Evolutionary conservation across 495 filamentous ascomycete genomes (phyloP), one percentile per base, ranked within the genome.

Genomic region (Penicillium bovifimosum): DNA sequence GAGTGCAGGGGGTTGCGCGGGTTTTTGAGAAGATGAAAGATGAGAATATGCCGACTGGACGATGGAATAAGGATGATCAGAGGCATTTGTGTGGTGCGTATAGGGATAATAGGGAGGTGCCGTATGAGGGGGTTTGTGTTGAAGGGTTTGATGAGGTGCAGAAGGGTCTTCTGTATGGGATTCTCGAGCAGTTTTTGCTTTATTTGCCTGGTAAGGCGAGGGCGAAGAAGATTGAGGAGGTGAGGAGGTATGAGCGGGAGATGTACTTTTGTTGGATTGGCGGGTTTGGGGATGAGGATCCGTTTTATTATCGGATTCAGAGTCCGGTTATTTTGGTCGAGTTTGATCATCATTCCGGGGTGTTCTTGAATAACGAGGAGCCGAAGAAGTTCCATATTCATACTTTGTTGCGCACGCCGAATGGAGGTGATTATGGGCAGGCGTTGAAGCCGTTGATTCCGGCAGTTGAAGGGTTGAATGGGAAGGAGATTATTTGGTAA

Each of bases 221-320:
- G 6, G 62, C 72, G 42, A 48, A 80, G 16, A 73, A 80, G 40
- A 55, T 88, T 20, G 66, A 66, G 14, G 73, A 83, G 20, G 70
- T 82, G 18, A 68, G 73, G 43, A 58, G 50, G 10, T 73, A 76
- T 63, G 79, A 85, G 38, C 60, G 63, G 34, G 83, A 89, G 75
- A 90, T 86, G 52, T 84, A 85, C 55, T 90, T 88, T 57, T 75
- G 75, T 55, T 91, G 86, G 86, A 88, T 90, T 54, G 87, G 87
- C 7, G 82, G 78, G 0, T 80, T 65, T 52, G 81, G 76, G 6
- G 77, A 87, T 41, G 71, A 78, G 1, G 84, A 88, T 61, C 74
- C 86, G 6, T 90, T 87, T 59, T 90, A 91, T 60, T 91, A 82
- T 58, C 76, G 86, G 4, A 76, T 91, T 14, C 86, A 89, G 67